Evolutionary conservation across 345 rosid genomes (phyloP).

Genomic region (Citrus glauca): DNA sequence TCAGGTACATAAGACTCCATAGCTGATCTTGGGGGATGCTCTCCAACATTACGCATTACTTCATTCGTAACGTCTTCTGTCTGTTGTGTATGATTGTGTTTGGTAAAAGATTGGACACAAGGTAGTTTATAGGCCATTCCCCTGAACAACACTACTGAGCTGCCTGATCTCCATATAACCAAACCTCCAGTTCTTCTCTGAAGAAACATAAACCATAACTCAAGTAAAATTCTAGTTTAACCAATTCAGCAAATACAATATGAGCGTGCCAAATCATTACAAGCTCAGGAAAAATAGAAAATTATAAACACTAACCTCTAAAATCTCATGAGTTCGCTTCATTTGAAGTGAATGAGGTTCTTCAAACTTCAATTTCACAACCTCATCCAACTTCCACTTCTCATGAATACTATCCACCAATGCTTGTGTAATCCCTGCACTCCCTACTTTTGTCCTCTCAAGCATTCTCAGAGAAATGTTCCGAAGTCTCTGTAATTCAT

Average conservation of each 20-base stretch:
- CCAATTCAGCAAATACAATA: constrained; percentile 4
- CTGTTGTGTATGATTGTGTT: constrained; percentile 29
- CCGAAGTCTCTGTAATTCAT: constrained; percentile 72
- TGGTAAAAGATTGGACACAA: constrained; percentile 57
- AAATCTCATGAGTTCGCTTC: constrained; percentile 72
- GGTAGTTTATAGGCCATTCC: constrained; percentile 72
- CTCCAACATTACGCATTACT: constrained; percentile 13
- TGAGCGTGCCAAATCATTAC: neutral
- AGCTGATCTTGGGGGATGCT: constrained; percentile 12
- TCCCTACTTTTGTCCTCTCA: constrained; percentile 80
- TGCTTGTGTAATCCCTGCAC: constrained; percentile 69
- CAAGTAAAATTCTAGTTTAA: constrained; percentile 14
- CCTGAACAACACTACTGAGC: constrained; percentile 81
- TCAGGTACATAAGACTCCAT: constrained; percentile 26
- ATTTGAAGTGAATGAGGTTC: constrained; percentile 68
- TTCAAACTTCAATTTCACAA: constrained; percentile 77
- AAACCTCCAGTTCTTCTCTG: constrained; percentile 89
- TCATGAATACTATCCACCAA: constrained; percentile 67
- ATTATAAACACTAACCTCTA: constrained; percentile 61
- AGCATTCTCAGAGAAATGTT: constrained; percentile 71
- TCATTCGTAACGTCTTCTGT: constrained; percentile 8
- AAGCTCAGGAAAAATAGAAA: constrained; percentile 1
- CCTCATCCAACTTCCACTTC: constrained; percentile 79
- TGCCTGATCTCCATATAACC: constrained; percentile 94
- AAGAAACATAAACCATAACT: constrained; percentile 17